Evolutionary conservation across 2,329 filamentous ascomycete species (phyloP).

Genomic region (Fusarium nygamai): DNA sequence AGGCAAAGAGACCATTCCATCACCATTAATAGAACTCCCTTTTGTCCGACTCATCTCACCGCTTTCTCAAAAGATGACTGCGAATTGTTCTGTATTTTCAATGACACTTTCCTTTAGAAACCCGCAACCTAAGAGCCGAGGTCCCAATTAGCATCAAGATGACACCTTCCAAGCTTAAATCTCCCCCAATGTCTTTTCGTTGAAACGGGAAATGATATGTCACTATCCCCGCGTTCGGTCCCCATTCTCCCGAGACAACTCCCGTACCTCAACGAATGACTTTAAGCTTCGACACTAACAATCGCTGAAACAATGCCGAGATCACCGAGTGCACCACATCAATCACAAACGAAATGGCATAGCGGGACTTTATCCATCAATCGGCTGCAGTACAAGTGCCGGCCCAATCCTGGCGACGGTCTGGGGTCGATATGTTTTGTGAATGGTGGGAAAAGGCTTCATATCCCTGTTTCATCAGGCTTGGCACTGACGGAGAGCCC

Average conservation of each 20-base stretch:
- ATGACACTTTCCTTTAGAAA: neutral
- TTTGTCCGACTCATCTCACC: neutral
- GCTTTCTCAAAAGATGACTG: rapidly evolving
- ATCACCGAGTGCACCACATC: neutral
- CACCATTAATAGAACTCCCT: rapidly evolving
- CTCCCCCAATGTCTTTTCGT: neutral
- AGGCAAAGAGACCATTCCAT: rapidly evolving
- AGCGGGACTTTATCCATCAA: slow-evolving; percentile 22
- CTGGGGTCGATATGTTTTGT: neutral
- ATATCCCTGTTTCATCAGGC: slow-evolving; percentile 4
- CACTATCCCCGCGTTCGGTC: slow-evolving; percentile 8
- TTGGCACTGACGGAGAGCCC: neutral
- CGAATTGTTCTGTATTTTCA: neutral
- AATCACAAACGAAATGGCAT: neutral
- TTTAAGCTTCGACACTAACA: neutral
- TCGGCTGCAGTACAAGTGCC: slow-evolving; percentile 4
- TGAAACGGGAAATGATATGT: slow-evolving; percentile 3
- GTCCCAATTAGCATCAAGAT: neutral
- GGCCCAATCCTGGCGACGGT: neutral
- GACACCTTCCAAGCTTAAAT: neutral
- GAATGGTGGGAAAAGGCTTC: slow-evolving; percentile 29
- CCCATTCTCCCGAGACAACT: neutral
- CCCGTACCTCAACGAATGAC: neutral
- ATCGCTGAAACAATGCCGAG: neutral
- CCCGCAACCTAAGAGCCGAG: neutral